Conservation (phyloP, 176 grass and related monocot genomes). For the Carex pumila region DNA sequence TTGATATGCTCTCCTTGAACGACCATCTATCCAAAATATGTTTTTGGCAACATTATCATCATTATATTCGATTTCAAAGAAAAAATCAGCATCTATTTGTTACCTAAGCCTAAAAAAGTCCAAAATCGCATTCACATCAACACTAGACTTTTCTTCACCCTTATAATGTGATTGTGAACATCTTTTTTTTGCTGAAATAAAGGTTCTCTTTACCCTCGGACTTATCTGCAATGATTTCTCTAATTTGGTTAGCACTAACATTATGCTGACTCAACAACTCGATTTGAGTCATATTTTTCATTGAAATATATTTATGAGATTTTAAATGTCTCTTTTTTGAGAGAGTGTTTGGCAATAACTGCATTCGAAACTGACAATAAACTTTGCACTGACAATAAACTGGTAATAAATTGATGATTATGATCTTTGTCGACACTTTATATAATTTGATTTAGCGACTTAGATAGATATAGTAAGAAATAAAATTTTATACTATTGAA, state of each 20-base stretch:
- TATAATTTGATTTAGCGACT: too few species aligned
- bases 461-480: too few species aligned
- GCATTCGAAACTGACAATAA: too few species aligned
- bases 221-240: neutral
- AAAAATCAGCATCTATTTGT: conserved; percentile 3
- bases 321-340: neutral
- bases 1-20: neutral
- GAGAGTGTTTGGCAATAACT: neutral
- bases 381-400: too few species aligned
- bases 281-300: neutral
- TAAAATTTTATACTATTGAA: too few species aligned
- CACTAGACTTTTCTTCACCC: neutral
- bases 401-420: too few species aligned
- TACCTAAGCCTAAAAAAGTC: neutral
- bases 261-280: neutral
- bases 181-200: neutral
- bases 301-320: neutral
- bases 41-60: rapidly evolving
- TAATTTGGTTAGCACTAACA: neutral
- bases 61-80: neutral
- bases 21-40: conserved; percentile 12
- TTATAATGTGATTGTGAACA: neutral
- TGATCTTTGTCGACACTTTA: neutral
- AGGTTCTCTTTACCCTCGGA: neutral
- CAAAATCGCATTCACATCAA: neutral